These are phyloP conservation scores for Trichoderma guizhouense DNA, from an alignment of 2,329 filamentous ascomycete genomes.

Conservation along the genomic window DNA sequence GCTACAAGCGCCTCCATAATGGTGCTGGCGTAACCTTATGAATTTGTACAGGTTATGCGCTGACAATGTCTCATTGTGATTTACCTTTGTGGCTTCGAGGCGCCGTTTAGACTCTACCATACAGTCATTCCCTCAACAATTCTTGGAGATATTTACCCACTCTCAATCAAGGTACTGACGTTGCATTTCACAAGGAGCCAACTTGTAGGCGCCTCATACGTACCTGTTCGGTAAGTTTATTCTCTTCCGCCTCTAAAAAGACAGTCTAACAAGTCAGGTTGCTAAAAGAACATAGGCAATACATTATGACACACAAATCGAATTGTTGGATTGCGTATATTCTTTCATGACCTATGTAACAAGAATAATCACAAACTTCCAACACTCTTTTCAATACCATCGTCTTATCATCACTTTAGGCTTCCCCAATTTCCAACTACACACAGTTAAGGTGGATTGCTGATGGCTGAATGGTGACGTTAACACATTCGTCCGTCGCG, in stretches of 20 bases:
- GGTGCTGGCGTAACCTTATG: too few species aligned
- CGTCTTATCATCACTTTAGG: not conserved
- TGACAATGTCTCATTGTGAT: not conserved
- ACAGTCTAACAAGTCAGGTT: conserved; percentile 24
- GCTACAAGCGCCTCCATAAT: too few species aligned
- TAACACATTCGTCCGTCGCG: not conserved
- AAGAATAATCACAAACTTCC: not conserved
- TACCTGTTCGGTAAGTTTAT: not conserved
- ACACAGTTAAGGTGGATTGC: not conserved
- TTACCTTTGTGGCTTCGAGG: not conserved
- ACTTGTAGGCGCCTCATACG: not conserved
- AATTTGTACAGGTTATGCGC: too few species aligned
- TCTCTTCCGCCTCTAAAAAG: not conserved
- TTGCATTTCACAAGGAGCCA: not conserved
- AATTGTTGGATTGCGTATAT: not conserved
- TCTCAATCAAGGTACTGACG: not conserved
- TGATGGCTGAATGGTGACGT: not conserved
- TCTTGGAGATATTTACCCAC: not conserved
- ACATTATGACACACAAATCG: conserved; percentile 6
- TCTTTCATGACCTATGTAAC: not conserved
- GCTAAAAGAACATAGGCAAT: conserved; percentile 20
- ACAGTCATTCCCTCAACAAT: not conserved
- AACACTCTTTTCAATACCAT: not conserved
- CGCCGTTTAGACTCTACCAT: not conserved
- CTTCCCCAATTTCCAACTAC: not conserved